These are phyloP conservation scores for Kluyveromyces wickerhamii DNA, from an alignment of 805 yeast species.

Conservation along the genomic window DNA sequence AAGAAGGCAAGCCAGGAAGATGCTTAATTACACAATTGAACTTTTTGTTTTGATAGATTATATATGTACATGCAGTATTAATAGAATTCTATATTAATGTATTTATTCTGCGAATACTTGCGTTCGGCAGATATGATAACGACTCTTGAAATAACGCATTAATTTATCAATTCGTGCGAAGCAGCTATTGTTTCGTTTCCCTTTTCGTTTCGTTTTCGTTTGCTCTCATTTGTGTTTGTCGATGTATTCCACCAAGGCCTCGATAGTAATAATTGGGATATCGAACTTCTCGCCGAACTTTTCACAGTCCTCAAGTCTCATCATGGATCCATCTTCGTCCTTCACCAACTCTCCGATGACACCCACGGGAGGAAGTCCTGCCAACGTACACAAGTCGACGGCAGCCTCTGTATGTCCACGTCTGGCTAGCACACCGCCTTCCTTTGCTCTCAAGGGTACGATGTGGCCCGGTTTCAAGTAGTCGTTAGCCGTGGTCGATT, in stretches of 20 bases:
- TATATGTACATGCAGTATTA: too few relatives aligned
- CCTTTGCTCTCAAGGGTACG: constrained; percentile 84
- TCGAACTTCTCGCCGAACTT: constrained; percentile 54
- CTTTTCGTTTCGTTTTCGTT: too few relatives aligned
- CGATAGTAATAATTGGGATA: constrained; percentile 71
- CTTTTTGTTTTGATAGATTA: too few relatives aligned
- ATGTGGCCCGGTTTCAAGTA: constrained; percentile 92
- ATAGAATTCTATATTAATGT: too few relatives aligned
- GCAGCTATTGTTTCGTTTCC: too few relatives aligned
- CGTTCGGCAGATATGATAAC: too few relatives aligned
- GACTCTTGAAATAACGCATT: too few relatives aligned
- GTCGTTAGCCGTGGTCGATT: constrained; percentile 44
- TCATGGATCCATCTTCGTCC: constrained; percentile 92
- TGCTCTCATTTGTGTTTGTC: constrained; percentile 12
- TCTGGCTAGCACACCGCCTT: constrained; percentile 73
- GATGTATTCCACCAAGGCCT: constrained; percentile 55
- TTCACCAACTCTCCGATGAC: constrained; percentile 91
- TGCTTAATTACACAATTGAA: too few relatives aligned
- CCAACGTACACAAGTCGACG: constrained; percentile 72
- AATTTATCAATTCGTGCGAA: too few relatives aligned
- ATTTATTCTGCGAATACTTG: too few relatives aligned
- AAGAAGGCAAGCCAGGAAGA: constrained; percentile 8
- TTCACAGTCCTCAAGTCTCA: constrained; percentile 81
- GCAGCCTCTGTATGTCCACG: constrained; percentile 98
- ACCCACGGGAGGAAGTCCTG: constrained; percentile 78